Percentiles rank a stretch among this genome's conserved stretches.
phyloP scores from a whole-genome alignment of 257 asterid genomes.

The Lycium ferocissimum region DNA sequence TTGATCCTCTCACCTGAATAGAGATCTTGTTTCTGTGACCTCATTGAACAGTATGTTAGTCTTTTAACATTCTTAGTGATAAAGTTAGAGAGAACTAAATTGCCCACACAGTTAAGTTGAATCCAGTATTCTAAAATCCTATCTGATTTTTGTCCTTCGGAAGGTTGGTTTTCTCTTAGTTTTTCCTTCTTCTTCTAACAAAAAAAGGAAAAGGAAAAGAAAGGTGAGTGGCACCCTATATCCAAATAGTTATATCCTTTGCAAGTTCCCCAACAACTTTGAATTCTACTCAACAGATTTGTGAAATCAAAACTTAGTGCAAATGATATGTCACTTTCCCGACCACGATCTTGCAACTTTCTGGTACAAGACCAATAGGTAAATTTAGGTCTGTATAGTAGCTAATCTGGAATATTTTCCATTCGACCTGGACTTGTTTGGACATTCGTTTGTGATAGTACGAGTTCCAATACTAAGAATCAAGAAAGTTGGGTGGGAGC shows the following conservation, averaged over 20 bases:
- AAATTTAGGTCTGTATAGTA: neutral
- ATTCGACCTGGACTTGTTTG: neutral
- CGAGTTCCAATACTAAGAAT: no score
- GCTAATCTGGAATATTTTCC: neutral
- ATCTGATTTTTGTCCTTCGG: neutral
- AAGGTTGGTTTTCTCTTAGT: neutral
- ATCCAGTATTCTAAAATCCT: neutral
- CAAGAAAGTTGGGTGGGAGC: neutral
- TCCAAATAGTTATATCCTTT: neutral
- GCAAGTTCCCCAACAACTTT: neutral
- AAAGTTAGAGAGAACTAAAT: neutral
- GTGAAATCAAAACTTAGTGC: neutral
- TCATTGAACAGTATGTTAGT: neutral
- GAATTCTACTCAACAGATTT: neutral
- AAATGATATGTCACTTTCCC: constrained; percentile 5
- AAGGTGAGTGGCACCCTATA: neutral
- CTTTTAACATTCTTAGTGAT: neutral
- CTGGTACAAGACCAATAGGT: neutral
- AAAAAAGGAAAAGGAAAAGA: neutral
- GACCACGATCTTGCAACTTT: neutral
- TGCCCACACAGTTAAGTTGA: neutral
- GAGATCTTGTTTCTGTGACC: neutral
- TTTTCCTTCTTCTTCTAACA: neutral
- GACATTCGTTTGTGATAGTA: neutral
- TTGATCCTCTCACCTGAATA: constrained; percentile 19